phyloP scores from a whole-genome alignment of 2,329 filamentous ascomycete genomes.

The Cryphonectria radicalis region DNA sequence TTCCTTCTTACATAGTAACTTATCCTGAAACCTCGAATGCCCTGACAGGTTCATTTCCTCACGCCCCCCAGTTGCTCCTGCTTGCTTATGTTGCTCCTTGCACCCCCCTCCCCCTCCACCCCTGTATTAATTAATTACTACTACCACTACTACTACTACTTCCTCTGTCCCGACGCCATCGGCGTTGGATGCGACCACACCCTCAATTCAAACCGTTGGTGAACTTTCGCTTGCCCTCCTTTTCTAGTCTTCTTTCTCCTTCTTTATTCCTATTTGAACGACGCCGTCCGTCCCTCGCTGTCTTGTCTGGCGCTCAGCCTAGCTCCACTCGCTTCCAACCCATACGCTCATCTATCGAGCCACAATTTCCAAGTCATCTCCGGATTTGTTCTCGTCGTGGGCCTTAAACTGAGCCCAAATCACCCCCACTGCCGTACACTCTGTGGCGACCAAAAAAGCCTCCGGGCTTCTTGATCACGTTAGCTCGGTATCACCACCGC shows the following conservation, averaged over 20 bases:
- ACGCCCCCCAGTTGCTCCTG: not conserved
- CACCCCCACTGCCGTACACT: not conserved
- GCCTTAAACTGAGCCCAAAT: not conserved
- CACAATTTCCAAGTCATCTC: constrained; percentile 1
- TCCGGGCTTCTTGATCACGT: not conserved
- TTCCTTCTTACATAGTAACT: not conserved
- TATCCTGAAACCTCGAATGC: not conserved
- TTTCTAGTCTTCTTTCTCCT: not conserved
- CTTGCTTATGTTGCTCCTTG: no score
- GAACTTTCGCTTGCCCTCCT: not conserved
- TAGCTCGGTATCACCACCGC: not conserved
- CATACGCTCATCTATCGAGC: constrained; percentile 10
- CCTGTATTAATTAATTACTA: not conserved
- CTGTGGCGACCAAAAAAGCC: not conserved
- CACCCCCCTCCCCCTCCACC: no score
- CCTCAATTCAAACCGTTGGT: not conserved
- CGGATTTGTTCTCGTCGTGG: not conserved
- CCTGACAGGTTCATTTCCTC: not conserved
- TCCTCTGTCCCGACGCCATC: not conserved
- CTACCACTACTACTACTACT: not conserved
- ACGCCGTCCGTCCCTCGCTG: not conserved
- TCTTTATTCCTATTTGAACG: constrained; percentile 10
- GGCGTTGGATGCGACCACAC: not conserved
- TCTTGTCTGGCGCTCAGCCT: constrained; percentile 11
- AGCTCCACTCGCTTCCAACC: constrained; percentile 23